Percentiles rank a stretch among this genome's conserved stretches.
Evolutionary conservation across 2,329 filamentous ascomycete genomes (phyloP).

Genomic region (Amphichorda felina): DNA sequence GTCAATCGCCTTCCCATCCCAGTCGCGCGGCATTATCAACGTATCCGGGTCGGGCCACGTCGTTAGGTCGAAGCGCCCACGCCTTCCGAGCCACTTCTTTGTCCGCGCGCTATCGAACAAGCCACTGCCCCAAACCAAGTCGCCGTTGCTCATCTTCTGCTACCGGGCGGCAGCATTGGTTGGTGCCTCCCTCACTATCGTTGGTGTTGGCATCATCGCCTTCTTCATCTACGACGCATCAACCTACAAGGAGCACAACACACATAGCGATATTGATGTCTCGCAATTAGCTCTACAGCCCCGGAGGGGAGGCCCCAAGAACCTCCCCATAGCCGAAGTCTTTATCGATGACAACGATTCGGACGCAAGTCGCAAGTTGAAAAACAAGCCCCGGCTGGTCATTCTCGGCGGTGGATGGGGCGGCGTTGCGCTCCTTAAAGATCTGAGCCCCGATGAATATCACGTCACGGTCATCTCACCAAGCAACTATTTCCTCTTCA

Average conservation of each 20-base stretch:
- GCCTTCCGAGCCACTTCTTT: slow-evolving; percentile 12
- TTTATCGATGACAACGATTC: slow-evolving; percentile 83
- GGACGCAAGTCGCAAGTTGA: slow-evolving; percentile 55
- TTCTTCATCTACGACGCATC: slow-evolving; percentile 94
- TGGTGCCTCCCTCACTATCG: slow-evolving; percentile 63
- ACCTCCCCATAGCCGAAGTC: slow-evolving; percentile 80
- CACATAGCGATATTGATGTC: slow-evolving; percentile 64
- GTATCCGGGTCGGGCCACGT: background rate
- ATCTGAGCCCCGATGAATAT: slow-evolving; percentile 81
- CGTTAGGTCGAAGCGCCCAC: slow-evolving; percentile 1
- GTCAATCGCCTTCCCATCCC: background rate
- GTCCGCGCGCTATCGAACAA: slow-evolving; percentile 36
- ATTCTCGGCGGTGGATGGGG: slow-evolving; percentile 94
- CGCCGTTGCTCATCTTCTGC: slow-evolving; percentile 41
- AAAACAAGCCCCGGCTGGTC: slow-evolving; percentile 85
- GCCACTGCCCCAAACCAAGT: slow-evolving; percentile 35
- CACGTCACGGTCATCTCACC: slow-evolving; percentile 93
- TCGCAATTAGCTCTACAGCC: slow-evolving; percentile 74
- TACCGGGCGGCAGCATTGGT: slow-evolving; percentile 51
- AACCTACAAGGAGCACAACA: slow-evolving; percentile 68
- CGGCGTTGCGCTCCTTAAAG: slow-evolving; percentile 82
- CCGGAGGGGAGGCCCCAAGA: slow-evolving; percentile 79
- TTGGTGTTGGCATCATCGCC: slow-evolving; percentile 57
- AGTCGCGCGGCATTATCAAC: slow-evolving; percentile 5
- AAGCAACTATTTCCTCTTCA: slow-evolving; percentile 95